Evolutionary conservation across 23 red algal genomes (phyloP), one percentile per base, ranked within the genome.

Genomic region (Pyropia yezoensis): DNA sequence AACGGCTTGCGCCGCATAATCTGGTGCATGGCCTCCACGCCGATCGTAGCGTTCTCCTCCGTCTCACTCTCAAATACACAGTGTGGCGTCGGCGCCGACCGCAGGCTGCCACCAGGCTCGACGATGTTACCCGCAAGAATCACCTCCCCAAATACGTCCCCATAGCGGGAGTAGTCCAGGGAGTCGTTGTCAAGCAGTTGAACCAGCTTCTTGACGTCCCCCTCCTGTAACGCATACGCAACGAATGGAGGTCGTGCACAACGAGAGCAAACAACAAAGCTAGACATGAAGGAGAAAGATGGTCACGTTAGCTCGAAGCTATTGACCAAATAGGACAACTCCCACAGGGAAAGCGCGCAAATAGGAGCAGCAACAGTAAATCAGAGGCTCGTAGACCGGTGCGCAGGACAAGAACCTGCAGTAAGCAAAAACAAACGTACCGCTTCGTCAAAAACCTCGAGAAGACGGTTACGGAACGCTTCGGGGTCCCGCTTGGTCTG

Each of bases 91-190:
- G 85, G 85, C 54, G 71, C 68, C 19, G 33, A 54, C 14, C 77
- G 68, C n/a, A 90, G 57, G 15, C 73, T 66, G 29, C 85, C 85
- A 23, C 85, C 85, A 26, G 85, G 85, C 76, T 82, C 77, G 1
- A 90, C 85, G 52, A 90, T 90, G 66, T 90, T 90, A 30, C 85
- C 85, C 2, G 85, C 85, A 18, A 90, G 52, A 67, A 90, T 90
- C 27, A 79, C 70, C 27, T 90, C 85, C 62, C 71, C 77, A 65
- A 90, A 90, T 27, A 90, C 85, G 29, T 90, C 85, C 1, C 85
- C 85, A 62, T 90, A 90, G 27, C 85, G 85, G 16, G 9, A 52
- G 69, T 80, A 90, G 49, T 90, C 85, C 67, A 90, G 58, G 71
- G 72, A 27, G 57, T 79, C 33, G 45, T 66, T 51, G 26, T 66